These are phyloP conservation scores for Nemania sp. DNA, from an alignment of 2,329 filamentous ascomycete genomes.

Conservation along the genomic window DNA sequence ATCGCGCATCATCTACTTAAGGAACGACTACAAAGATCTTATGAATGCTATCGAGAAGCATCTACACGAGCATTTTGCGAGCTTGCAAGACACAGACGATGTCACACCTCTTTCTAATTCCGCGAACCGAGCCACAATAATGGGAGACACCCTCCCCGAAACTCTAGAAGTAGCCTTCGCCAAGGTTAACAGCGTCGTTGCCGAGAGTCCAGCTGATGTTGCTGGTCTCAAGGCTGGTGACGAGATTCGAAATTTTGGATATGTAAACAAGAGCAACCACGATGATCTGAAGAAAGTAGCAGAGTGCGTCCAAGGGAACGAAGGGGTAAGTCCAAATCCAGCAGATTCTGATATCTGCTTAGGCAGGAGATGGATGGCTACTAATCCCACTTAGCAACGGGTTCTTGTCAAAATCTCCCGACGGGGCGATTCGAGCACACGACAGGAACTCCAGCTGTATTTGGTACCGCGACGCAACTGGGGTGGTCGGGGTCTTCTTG, in stretches of 20 bases:
- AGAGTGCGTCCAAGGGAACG: conserved; percentile 87
- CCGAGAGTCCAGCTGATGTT: conserved; percentile 77
- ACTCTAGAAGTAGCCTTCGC: conserved; percentile 68
- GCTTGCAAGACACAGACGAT: conserved; percentile 58
- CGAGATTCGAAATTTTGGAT: conserved; percentile 81
- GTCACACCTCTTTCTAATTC: conserved; percentile 32
- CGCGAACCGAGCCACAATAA: conserved; percentile 34
- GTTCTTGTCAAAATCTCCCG: conserved; percentile 71
- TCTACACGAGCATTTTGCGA: conserved; percentile 90
- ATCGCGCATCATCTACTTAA: conserved; percentile 83
- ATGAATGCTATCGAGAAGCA: conserved; percentile 83
- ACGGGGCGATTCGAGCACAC: conserved; percentile 46
- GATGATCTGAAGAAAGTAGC: conserved; percentile 83
- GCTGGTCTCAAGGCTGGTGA: conserved; percentile 84
- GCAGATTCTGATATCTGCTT: background rate
- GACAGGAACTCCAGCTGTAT: conserved; percentile 68
- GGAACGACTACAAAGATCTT: conserved; percentile 90
- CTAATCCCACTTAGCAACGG: conserved; percentile 57
- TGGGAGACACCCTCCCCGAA: conserved; percentile 43
- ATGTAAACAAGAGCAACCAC: conserved; percentile 81
- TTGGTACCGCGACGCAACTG: conserved; percentile 80
- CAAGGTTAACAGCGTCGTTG: conserved; percentile 81
- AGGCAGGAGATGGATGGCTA: background rate
- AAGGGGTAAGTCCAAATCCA: conserved; percentile 70
- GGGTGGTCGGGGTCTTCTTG: conserved; percentile 87